Evolutionary conservation across 768 basidiomycete species (phyloP), one percentile per base, ranked within the genome.

Genomic region (Psilocybe cyanescens): DNA sequence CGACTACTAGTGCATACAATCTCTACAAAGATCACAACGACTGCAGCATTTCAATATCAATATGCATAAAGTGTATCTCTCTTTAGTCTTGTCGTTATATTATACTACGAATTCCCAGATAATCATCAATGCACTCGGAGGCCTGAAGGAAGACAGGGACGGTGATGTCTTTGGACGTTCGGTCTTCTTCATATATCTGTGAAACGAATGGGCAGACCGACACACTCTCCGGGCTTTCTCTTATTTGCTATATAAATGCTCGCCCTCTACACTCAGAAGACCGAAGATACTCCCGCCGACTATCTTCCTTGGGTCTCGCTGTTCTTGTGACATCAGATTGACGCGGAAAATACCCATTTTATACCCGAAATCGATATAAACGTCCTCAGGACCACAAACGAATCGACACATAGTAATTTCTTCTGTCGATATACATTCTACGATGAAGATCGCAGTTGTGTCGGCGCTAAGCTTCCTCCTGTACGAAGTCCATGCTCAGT

Each of bases 401-500:
- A 47, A 17, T 24, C 24, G 12, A 31, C n/a, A 30, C 17, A 50
- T 28, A 28, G 11, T 39, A 5, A 8, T 46, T 28, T 8, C n/a
- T 44, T 56, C 28, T 30, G 14, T 28, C 41, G 8, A 46, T 12
- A 19, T 28, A 12, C 7, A 41, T 28, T 39, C 28, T 37, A 29
- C n/a, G 0, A 62, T 62, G 64, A 68, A 70, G 57, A 53, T 58
- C 31, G 4, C 64, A 48, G 30, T 61, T 62, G 24, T 62, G 30
- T 53, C 55, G 16, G 46, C 65, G 24, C 44, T 66, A 8, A 58
- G 63, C 28, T 55, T 69, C 24, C 47, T 71, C 35, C n/a, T 65
- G 8, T 58, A 60, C 12, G 53, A 45, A n/a, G 74, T 58, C 2
- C 62, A 54, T 12, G 76, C 80, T n/a, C 79, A 81, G 61, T 73